Percentiles rank a stretch among this genome's conserved stretches.
Evolutionary conservation across 352 stramenopile genomes (phyloP).

Genomic region (Phytophthora pluvialis): DNA sequence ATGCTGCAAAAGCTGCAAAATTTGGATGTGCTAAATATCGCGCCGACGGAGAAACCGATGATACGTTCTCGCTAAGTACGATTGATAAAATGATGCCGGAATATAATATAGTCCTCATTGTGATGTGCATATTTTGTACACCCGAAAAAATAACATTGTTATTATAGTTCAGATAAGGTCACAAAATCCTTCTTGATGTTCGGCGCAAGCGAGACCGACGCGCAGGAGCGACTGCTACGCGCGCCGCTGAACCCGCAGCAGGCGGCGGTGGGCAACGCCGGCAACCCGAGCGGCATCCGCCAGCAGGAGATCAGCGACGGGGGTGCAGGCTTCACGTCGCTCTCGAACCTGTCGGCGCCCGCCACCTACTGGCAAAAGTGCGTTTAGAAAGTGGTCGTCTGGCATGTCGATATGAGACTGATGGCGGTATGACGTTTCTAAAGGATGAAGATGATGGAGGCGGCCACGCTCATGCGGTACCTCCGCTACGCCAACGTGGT

Average conservation of each 20-base stretch:
- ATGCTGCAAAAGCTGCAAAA: too few species aligned
- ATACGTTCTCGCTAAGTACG: too few species aligned
- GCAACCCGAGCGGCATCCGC: conserved; percentile 27
- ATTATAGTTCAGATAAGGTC: too few species aligned
- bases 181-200: conserved; percentile 30
- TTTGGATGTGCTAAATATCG: too few species aligned
- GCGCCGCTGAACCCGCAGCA: conserved; percentile 48
- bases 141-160: too few species aligned
- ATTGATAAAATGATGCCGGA: too few species aligned
- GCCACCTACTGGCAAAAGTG: conserved; percentile 55
- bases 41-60: too few species aligned
- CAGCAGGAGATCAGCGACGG: conserved; percentile 36
- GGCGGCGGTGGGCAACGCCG: conserved; percentile 19
- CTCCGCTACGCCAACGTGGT: conserved; percentile 87
- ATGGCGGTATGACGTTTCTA: conserved; percentile 9
- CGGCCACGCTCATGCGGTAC: conserved; percentile 75
- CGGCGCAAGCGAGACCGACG: conserved; percentile 29
- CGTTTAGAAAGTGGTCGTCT: conserved; percentile 7
- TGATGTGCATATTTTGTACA: too few species aligned
- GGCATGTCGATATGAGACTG: not conserved
- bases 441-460: conserved; percentile 77
- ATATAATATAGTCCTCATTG: not conserved
- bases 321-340: conserved; percentile 39
- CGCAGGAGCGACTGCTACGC: conserved; percentile 35
- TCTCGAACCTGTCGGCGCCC: conserved; percentile 37